Conservation (phyloP, 805 yeast genomes). For the Myxozyma vanderwaltii region DNA sequence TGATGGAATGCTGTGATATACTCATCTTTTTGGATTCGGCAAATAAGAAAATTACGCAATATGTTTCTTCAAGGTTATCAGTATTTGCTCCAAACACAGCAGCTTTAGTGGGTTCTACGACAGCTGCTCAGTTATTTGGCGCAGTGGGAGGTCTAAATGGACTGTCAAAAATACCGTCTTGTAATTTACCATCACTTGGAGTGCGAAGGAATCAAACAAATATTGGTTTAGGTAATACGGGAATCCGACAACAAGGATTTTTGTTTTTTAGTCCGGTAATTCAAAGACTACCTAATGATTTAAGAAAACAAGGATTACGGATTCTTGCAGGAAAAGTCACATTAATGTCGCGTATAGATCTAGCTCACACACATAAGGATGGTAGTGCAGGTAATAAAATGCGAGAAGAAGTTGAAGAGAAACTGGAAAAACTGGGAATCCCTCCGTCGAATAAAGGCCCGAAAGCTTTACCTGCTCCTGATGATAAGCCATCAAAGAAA, state of each 20-base stretch:
- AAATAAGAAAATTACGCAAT: constrained; percentile 50
- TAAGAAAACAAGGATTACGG: constrained; percentile 70
- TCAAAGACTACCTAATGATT: constrained; percentile 58
- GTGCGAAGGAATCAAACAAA: constrained; percentile 47
- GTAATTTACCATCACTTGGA: constrained; percentile 82
- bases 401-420: constrained; percentile 59
- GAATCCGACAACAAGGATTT: constrained; percentile 67
- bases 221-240: constrained; percentile 49
- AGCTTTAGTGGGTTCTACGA: constrained; percentile 67
- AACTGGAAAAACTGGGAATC: constrained; percentile 68
- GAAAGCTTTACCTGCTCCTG: constrained; percentile 73
- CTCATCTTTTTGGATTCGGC: constrained; percentile 51
- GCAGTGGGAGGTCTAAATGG: constrained; percentile 68
- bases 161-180: constrained; percentile 71
- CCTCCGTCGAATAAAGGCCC: constrained; percentile 70
- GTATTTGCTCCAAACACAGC: constrained; percentile 78
- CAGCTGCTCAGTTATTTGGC: constrained; percentile 73
- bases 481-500: constrained; percentile 73
- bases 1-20: constrained; percentile 52
- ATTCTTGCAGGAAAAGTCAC: constrained; percentile 77
- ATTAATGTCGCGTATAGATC: constrained; percentile 81
- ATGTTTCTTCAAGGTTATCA: constrained; percentile 58
- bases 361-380: constrained; percentile 48
- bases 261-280: constrained; percentile 63
- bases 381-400: constrained; percentile 62